Conservation (phyloP, 2,329 filamentous ascomycete genomes). For the Didymella glomerata region DNA sequence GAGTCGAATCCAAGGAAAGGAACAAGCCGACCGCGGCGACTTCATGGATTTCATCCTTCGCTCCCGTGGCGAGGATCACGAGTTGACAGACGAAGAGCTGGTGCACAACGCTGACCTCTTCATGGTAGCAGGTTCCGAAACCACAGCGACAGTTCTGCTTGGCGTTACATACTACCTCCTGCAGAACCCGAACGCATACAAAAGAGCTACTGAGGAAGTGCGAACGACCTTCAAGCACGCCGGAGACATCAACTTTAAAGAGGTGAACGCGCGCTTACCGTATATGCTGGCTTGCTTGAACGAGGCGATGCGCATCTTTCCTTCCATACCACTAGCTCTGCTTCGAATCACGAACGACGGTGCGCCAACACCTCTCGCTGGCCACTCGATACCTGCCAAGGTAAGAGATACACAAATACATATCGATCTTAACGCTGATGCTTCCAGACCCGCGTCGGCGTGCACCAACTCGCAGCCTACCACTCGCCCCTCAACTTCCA, state of each 20-base stretch:
- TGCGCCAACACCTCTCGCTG: constrained; percentile 15
- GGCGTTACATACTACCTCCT: constrained; percentile 28
- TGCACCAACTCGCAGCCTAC: constrained; percentile 24
- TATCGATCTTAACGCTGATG: background rate
- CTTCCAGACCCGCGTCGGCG: constrained; percentile 20
- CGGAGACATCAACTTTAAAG: constrained; percentile 29
- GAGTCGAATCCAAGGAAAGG: constrained; percentile 18
- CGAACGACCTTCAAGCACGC: constrained; percentile 23
- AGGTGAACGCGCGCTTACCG: constrained; percentile 8
- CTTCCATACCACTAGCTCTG: constrained; percentile 17
- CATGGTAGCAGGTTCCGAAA: constrained; percentile 36
- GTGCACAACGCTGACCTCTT: constrained; percentile 23
- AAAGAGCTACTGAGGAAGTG: constrained; percentile 25
- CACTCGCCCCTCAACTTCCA: constrained; percentile 24
- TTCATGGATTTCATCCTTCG: constrained; percentile 24
- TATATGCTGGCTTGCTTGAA: constrained; percentile 20
- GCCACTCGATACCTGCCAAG: constrained; percentile 14
- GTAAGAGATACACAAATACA: constrained; percentile 1
- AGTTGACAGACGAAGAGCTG: constrained; percentile 20
- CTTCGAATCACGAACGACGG: constrained; percentile 9
- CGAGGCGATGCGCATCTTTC: constrained; percentile 18
- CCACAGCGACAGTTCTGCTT: constrained; percentile 32
- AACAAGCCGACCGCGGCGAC: constrained; percentile 17
- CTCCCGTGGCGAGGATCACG: constrained; percentile 15
- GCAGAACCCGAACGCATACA: constrained; percentile 21